Conservation (phyloP, 2,329 filamentous ascomycete genomes). For the Diplodia corticola region DNA sequence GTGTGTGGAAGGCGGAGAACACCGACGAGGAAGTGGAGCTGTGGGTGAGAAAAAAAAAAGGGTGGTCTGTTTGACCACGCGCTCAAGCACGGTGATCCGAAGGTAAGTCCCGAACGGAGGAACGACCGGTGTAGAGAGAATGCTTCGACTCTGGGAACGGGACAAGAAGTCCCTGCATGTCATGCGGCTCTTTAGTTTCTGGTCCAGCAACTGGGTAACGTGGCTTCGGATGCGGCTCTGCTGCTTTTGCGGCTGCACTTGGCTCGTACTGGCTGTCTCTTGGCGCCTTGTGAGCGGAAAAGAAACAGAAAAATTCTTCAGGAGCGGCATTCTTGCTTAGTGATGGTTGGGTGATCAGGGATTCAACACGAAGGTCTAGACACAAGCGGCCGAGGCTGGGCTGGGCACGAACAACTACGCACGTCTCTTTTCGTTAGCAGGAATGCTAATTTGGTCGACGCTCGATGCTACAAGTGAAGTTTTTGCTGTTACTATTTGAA, state of each 20-base stretch:
- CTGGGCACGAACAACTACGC: neutral
- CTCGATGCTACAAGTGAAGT: neutral
- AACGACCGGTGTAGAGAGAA: neutral
- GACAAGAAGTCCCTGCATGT: neutral
- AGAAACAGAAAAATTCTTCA: too few species aligned
- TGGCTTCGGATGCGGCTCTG: neutral
- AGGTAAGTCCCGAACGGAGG: neutral
- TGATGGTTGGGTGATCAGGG: neutral
- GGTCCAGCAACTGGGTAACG: neutral
- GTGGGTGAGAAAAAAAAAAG: neutral
- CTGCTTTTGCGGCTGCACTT: neutral
- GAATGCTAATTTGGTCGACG: neutral
- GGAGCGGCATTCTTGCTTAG: neutral
- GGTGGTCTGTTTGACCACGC: neutral
- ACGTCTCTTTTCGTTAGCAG: neutral
- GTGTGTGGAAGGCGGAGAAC: neutral
- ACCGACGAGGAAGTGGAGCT: neutral
- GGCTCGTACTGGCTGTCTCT: neutral
- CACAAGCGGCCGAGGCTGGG: neutral
- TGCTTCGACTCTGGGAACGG: neutral
- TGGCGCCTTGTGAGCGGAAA: neutral
- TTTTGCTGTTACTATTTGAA: neutral
- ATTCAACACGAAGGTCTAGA: neutral
- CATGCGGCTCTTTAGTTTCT: constrained; percentile 7
- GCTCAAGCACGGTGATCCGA: neutral